phyloP scores from a whole-genome alignment of 2,329 filamentous ascomycete genomes.

The Penicillium corylophilum region DNA sequence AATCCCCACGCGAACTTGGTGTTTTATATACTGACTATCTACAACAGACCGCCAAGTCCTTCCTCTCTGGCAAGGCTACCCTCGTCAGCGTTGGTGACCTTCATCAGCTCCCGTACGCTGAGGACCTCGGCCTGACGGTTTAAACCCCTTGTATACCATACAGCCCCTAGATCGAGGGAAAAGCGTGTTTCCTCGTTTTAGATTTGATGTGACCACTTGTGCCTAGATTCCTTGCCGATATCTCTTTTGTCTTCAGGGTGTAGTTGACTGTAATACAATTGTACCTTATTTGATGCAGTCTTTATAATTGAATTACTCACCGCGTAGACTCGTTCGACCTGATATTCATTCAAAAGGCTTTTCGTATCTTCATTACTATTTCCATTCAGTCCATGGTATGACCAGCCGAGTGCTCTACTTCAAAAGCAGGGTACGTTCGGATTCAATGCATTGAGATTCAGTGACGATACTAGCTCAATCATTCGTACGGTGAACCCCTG shows the following conservation, averaged over 20 bases:
- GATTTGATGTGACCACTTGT: slow-evolving; percentile 33
- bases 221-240: slow-evolving; percentile 41
- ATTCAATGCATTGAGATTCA: no score
- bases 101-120: slow-evolving; percentile 84
- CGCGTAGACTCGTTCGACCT: background rate
- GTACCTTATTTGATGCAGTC: slow-evolving; percentile 31
- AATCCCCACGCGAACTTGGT: background rate
- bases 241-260: slow-evolving; percentile 35
- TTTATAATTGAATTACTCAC: background rate
- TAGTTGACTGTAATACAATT: slow-evolving; percentile 44
- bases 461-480: no score
- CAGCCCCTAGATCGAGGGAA: slow-evolving; percentile 35
- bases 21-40: slow-evolving; percentile 26
- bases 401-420: no score
- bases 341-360: background rate
- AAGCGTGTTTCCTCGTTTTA: slow-evolving; percentile 27
- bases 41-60: slow-evolving; percentile 75
- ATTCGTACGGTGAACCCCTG: no score
- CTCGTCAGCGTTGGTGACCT: slow-evolving; percentile 90
- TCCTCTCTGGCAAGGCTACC: slow-evolving; percentile 84
- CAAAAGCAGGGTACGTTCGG: no score
- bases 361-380: no score
- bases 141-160: slow-evolving; percentile 56
- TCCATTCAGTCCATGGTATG: no score
- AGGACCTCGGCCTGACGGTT: slow-evolving; percentile 91